Evolutionary conservation across 352 stramenopile genomes (phyloP), one percentile per base, ranked within the genome.

Genomic region (Pythium aquatile): DNA sequence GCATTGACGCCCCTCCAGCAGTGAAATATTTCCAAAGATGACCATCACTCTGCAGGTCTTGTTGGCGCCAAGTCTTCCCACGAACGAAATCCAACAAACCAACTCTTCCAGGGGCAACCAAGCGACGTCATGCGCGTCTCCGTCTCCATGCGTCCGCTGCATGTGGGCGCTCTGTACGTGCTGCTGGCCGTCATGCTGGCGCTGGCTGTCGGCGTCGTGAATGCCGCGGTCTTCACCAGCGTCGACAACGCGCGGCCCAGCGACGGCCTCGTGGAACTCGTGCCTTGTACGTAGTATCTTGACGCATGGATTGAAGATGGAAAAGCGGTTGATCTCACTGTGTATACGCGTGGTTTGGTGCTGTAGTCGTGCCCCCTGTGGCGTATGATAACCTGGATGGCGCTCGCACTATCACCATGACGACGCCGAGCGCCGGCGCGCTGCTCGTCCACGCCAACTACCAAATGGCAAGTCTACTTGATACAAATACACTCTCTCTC

Each of bases 311-410:
- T 20, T 17, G 3, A 17, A 20, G 33, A 28, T 39, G 10, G 11
- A 3, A 20, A 32, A 6, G 13, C 17, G 5, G 3, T 2, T n/a
- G 29, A 37, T 49, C 48, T 52, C 28, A 35, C 17, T 8, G 14
- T n/a, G 40, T 58, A 2, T 51, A 26, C 11, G 59, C 8, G 20
- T 61, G 3, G 29, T 17, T 51, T 49, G 14, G 20, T 33, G 0
- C 60, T 24, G 20, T 24, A 88, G 79, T 88, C 58, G 58, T 81
- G 17, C 79, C 79, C 24, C 72, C 68, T 5, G 72, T 81, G 24
- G 65, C 67, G 33, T 88, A 85, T 60, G 79, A 85, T 14, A 88
- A 82, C 51, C 47, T 88, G 8, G 79, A 88, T 61, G 74, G 75
- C 6, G 74, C 52, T 6, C 73, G 76, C 44, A 77, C 63, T 3